Percentiles rank a stretch among this genome's conserved stretches.
phyloP scores from a whole-genome alignment of 768 basidiomycete genomes.

The Kwoniella sp. region DNA sequence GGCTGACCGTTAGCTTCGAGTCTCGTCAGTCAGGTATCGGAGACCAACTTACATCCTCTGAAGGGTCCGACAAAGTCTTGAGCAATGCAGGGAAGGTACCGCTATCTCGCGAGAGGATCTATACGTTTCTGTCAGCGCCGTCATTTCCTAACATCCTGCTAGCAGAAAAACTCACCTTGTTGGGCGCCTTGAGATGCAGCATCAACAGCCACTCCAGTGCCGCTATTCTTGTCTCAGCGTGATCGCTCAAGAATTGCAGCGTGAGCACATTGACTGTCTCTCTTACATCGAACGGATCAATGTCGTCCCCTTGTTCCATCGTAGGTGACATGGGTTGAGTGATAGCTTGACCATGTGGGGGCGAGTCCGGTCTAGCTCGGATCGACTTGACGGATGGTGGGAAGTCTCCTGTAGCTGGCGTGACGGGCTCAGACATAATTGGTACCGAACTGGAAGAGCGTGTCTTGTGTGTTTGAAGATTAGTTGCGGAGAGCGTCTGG shows the following conservation, averaged over 20 bases:
- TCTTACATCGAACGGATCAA: constrained; percentile 85
- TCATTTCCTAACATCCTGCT: constrained; percentile 17
- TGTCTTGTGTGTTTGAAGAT: constrained; percentile 36
- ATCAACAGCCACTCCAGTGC: constrained; percentile 97
- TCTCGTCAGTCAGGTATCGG: too few species aligned
- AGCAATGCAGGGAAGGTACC: constrained; percentile 93
- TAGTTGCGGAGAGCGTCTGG: constrained; percentile 30
- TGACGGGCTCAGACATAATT: constrained; percentile 44
- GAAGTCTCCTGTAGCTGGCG: constrained; percentile 48
- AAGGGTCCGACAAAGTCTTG: constrained; percentile 93
- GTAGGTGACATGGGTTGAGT: constrained; percentile 36
- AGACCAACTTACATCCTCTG: constrained; percentile 75
- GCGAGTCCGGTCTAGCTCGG: constrained; percentile 66
- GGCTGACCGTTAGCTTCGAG: neutral
- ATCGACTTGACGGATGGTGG: constrained; percentile 31
- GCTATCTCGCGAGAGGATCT: constrained; percentile 96
- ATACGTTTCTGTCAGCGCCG: constrained; percentile 2
- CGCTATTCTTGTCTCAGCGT: constrained; percentile 92
- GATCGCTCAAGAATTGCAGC: constrained; percentile 91
- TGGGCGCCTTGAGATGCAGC: constrained; percentile 96
- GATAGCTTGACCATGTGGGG: constrained; percentile 23
- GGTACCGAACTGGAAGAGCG: constrained; percentile 21
- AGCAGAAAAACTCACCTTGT: constrained; percentile 66
- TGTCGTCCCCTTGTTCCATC: constrained; percentile 55
- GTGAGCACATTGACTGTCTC: constrained; percentile 90